These are phyloP conservation scores for Colletotrichum theobromicola DNA, from an alignment of 2,329 filamentous ascomycete species.

Conservation along the genomic window DNA sequence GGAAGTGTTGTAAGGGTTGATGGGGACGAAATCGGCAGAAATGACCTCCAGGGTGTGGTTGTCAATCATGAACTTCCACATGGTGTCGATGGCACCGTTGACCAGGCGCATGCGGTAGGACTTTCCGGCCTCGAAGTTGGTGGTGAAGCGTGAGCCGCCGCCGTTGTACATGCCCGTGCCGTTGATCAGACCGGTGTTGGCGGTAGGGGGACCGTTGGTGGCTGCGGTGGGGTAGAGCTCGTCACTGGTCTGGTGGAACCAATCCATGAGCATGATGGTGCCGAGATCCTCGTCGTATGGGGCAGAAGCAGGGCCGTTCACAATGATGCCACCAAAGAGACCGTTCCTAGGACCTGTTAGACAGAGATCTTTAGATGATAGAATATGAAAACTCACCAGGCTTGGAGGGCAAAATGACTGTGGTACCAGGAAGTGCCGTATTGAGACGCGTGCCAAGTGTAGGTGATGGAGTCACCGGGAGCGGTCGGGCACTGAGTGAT, in stretches of 20 bases:
- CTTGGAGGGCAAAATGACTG: slow-evolving; percentile 57
- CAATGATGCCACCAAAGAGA: slow-evolving; percentile 63
- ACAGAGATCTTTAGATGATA: slow-evolving; percentile 23
- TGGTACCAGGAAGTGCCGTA: slow-evolving; percentile 67
- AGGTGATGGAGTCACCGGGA: slow-evolving; percentile 58
- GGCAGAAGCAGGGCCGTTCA: slow-evolving; percentile 62
- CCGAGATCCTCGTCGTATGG: slow-evolving; percentile 71
- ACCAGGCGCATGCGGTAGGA: slow-evolving; percentile 54
- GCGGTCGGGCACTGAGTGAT: slow-evolving; percentile 57
- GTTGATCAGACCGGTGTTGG: slow-evolving; percentile 53
- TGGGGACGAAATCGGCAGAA: slow-evolving; percentile 60
- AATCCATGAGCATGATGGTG: slow-evolving; percentile 62
- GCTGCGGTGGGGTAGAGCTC: slow-evolving; percentile 34
- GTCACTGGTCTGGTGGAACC: slow-evolving; percentile 53
- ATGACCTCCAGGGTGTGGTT: slow-evolving; percentile 64
- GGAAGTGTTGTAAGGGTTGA: slow-evolving; percentile 57
- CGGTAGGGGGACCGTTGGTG: slow-evolving; percentile 34
- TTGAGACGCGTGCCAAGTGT: slow-evolving; percentile 60
- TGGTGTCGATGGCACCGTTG: slow-evolving; percentile 48
- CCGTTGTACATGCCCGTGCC: slow-evolving; percentile 42
- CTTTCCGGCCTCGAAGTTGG: slow-evolving; percentile 44
- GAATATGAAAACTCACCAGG: slow-evolving; percentile 38
- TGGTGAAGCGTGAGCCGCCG: slow-evolving; percentile 37
- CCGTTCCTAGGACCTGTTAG: slow-evolving; percentile 38
- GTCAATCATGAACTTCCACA: slow-evolving; percentile 57